phyloP scores from a whole-genome alignment of 192 early-diverging fungal genomes.

The Chytriomyces sp. region DNA sequence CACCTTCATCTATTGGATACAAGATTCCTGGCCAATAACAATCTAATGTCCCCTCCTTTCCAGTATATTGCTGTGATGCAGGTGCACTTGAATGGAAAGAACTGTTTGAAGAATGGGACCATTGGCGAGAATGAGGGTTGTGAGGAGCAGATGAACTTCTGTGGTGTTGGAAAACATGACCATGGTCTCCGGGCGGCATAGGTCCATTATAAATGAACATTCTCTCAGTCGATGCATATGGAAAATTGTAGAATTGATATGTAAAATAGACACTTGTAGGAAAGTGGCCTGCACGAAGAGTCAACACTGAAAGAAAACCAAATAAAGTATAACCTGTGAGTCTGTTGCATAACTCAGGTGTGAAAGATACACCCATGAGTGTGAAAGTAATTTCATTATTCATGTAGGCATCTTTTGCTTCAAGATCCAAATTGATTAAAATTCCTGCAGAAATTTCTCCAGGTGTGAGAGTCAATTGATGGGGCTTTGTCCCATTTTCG shows the following conservation, averaged over 20 bases:
- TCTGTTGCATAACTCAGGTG: conserved; percentile 18
- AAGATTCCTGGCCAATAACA: conserved; percentile 47
- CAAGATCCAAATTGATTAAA: conserved; percentile 23
- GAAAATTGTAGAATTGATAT: conserved; percentile 53
- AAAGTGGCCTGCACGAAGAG: conserved; percentile 7
- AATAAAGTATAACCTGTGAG: conserved; percentile 13
- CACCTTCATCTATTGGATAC: conserved; percentile 34
- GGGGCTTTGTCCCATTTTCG: conserved; percentile 32
- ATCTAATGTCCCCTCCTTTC: conserved; percentile 14
- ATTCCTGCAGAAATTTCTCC: neutral
- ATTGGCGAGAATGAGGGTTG: conserved; percentile 23
- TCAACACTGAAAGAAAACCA: neutral
- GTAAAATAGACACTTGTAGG: conserved; percentile 42
- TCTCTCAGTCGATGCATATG: conserved; percentile 34
- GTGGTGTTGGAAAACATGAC: conserved; percentile 12
- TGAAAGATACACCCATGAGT: conserved; percentile 41
- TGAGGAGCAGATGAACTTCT: conserved; percentile 31
- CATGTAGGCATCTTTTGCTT: conserved; percentile 24
- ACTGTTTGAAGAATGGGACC: conserved; percentile 30
- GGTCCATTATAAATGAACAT: conserved; percentile 44
- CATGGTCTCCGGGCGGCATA: conserved; percentile 23
- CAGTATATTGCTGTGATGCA: neutral
- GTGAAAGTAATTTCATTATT: conserved; percentile 36
- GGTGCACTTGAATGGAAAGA: conserved; percentile 20
- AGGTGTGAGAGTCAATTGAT: neutral